phyloP scores from a whole-genome alignment of 768 basidiomycete species.

The Leccinum aurantiacum region DNA sequence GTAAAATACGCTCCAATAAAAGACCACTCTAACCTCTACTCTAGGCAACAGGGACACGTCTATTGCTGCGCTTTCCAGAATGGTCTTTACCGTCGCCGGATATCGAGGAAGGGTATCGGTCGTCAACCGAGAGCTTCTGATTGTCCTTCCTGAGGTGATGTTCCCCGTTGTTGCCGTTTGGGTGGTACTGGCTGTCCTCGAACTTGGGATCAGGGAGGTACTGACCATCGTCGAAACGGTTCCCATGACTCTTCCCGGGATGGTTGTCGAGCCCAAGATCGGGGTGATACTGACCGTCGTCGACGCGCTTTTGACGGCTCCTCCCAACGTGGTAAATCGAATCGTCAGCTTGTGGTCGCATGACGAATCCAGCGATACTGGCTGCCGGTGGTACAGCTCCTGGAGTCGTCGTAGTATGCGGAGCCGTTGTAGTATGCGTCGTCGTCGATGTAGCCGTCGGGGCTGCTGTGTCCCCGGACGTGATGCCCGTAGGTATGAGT shows the following conservation, averaged over 20 bases:
- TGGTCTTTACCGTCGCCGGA: conserved; percentile 12
- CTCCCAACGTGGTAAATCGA: neutral
- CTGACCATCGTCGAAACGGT: conserved; percentile 15
- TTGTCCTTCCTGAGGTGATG: neutral
- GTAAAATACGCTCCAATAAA: conserved; percentile 4
- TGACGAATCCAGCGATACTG: neutral
- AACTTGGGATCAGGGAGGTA: conserved; percentile 11
- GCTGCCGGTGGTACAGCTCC: neutral
- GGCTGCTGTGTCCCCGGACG: neutral
- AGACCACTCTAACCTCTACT: neutral
- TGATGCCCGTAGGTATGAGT: neutral
- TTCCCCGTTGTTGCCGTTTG: neutral
- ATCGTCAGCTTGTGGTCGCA: neutral
- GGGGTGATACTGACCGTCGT: conserved; percentile 15
- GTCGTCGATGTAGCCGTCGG: neutral
- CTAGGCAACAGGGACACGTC: conserved; percentile 1
- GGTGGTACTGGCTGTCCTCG: neutral
- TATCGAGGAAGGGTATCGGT: neutral
- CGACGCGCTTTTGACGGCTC: conserved; percentile 2
- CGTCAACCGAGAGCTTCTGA: conserved; percentile 3
- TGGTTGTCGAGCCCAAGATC: conserved; percentile 7
- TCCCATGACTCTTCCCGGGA: neutral
- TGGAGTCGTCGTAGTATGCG: neutral
- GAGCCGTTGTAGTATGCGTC: neutral
- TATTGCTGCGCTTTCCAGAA: conserved; percentile 5